Evolutionary conservation across 371 early-diverging fungal species (phyloP), one percentile per base, ranked within the genome.

Genomic region (Mucor irregularis): DNA sequence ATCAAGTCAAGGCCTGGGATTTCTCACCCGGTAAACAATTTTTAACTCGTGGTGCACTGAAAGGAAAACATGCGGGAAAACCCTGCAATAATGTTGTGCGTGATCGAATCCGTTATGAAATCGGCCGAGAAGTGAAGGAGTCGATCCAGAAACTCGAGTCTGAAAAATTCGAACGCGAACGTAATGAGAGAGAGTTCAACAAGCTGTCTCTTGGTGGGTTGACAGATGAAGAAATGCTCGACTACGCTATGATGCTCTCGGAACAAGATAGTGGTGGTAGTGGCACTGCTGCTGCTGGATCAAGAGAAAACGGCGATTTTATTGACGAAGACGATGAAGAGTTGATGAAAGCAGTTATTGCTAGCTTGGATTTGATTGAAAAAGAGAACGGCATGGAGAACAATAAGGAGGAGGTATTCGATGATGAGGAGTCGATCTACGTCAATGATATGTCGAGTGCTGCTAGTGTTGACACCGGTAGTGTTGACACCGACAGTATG

Each of bases 221-320:
- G 30, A 68, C 77, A 0, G 77, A 81, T 29, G 67, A 73, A 39
- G 81, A 81, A 49, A 67, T 74, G 66, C 30, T 81, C 21, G 73
- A 64, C 2, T 78, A 78, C 59, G 81, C 78, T 3, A 48, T 78
- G 54, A 76, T 81, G 77, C 16, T 81, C 10, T 78, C 78, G 24
- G 66, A 70, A 38, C 58, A 58, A 58, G 58, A 56, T 29, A 2
- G 8, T 14, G 4, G 39, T 28, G 28, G n/a, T 13, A 24, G 11
- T 29, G 71, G 70, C 28, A 11, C 21, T 8, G 31, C 58, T 29
- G 5, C 33, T 17, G 31, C 28, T 6, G 26, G 13, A 21, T 16
- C 31, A 22, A n/a, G n/a, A n/a, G 21, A 34, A 13, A 42, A 33
- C 4, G 49, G 21, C 17, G 68, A 66, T 40, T 62, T 60, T 40